These are phyloP conservation scores for Pseudopithomyces maydicus DNA, from an alignment of 2,329 filamentous ascomycete genomes.

Conservation along the genomic window DNA sequence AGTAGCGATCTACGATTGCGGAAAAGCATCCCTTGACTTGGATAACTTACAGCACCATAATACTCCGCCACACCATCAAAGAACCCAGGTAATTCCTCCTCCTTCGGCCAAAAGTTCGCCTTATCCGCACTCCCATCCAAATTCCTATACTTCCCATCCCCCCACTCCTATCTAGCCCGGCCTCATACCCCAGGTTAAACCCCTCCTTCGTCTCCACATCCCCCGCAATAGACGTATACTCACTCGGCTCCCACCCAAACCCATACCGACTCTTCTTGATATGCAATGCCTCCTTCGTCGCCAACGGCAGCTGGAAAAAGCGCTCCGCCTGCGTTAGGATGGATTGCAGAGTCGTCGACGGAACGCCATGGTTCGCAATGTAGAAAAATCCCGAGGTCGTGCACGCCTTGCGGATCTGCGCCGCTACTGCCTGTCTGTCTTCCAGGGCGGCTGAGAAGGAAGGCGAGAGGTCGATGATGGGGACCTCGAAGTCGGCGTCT, in stretches of 20 bases:
- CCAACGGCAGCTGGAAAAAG: constrained; percentile 39
- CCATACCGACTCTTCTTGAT: constrained; percentile 47
- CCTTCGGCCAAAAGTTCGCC: constrained; percentile 48
- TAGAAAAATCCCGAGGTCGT: constrained; percentile 50
- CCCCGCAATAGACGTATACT: constrained; percentile 48
- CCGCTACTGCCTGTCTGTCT: constrained; percentile 44
- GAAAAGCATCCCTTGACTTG: too few species aligned
- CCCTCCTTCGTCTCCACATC: constrained; percentile 49
- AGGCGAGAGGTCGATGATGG: constrained; percentile 43
- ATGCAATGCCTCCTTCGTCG: constrained; percentile 47
- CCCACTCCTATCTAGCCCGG: constrained; percentile 45
- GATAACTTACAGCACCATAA: constrained; percentile 40
- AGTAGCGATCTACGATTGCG: too few species aligned
- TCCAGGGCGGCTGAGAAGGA: constrained; percentile 41
- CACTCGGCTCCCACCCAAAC: constrained; percentile 49
- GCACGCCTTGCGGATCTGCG: constrained; percentile 46
- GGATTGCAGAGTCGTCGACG: constrained; percentile 26
- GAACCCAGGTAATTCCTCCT: constrained; percentile 48
- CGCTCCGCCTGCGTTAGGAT: constrained; percentile 46
- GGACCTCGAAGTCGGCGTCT: constrained; percentile 39
- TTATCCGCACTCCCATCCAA: constrained; percentile 44
- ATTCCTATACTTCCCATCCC: constrained; percentile 49
- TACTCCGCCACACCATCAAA: constrained; percentile 44
- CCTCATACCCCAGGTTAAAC: constrained; percentile 52
- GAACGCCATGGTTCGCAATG: constrained; percentile 45